Conservation (phyloP, 192 early-diverging fungal species). For the Ambispora gerdemannii region DNA sequence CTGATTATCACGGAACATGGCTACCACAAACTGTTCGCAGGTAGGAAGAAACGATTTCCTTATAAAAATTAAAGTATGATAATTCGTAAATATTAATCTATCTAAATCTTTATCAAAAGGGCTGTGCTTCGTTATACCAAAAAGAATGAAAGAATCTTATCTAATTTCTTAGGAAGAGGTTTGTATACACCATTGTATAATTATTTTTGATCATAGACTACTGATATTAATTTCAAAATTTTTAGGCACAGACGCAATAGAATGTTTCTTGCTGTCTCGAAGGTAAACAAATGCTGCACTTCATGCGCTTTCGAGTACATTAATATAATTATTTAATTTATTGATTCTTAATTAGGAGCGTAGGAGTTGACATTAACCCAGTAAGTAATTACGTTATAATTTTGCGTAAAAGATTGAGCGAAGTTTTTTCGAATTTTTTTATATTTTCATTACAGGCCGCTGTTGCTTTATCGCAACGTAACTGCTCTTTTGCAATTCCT, state of each 20-base stretch:
- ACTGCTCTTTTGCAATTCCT: slow-evolving; percentile 79
- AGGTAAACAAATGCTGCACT: slow-evolving; percentile 39
- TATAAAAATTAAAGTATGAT: background rate
- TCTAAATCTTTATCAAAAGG: slow-evolving; percentile 34
- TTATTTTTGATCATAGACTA: background rate
- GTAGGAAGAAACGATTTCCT: slow-evolving; percentile 30
- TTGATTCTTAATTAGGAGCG: slow-evolving; percentile 44
- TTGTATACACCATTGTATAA: background rate
- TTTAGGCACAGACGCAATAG: slow-evolving; percentile 82
- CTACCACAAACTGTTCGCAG: slow-evolving; percentile 84
- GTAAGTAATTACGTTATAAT: slow-evolving; percentile 33
- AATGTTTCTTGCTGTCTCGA: slow-evolving; percentile 76
- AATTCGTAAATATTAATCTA: too few relatives aligned
- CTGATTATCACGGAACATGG: slow-evolving; percentile 94
- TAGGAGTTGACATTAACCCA: slow-evolving; percentile 88
- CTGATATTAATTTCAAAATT: background rate
- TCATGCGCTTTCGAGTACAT: background rate
- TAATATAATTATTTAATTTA: background rate
- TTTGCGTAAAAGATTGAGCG: background rate
- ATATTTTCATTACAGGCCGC: slow-evolving; percentile 50
- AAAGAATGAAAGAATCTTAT: slow-evolving; percentile 75
- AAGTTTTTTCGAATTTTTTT: background rate
- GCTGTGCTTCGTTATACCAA: slow-evolving; percentile 73
- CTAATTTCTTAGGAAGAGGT: slow-evolving; percentile 90
- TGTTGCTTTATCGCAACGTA: slow-evolving; percentile 77